Evolutionary conservation across 257 asterid genomes (phyloP).

Genomic region (Forsythia viridissima): DNA sequence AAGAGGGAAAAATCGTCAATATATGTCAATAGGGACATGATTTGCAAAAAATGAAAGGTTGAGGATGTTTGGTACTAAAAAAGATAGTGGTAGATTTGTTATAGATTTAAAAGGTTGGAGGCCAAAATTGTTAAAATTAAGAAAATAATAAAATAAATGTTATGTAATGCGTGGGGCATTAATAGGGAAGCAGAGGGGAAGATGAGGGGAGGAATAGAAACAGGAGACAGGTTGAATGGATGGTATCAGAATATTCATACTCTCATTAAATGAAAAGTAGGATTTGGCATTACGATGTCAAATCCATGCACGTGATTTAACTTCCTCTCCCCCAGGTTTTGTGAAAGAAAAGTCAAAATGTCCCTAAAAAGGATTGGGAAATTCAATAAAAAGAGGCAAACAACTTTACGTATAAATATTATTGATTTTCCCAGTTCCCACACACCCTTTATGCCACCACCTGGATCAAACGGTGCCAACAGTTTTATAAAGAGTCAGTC

Average conservation of each 20-base stretch:
- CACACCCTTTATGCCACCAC: neutral
- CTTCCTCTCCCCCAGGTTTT: neutral
- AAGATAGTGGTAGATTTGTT: no score
- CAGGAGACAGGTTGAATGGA: neutral
- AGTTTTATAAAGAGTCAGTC: neutral
- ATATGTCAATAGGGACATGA: no score
- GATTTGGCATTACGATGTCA: slow-evolving; percentile 29
- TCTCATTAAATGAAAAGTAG: slow-evolving; percentile 21
- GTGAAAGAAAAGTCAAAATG: slow-evolving; percentile 21
- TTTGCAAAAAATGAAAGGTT: no score
- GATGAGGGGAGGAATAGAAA: neutral
- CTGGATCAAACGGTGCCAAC: neutral
- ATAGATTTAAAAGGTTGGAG: no score
- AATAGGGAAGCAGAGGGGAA: neutral
- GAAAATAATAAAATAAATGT: no score
- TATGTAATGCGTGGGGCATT: neutral
- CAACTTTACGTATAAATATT: slow-evolving; percentile 1
- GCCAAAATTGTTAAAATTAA: no score
- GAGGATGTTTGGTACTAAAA: no score
- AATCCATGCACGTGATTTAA: slow-evolving; percentile 39
- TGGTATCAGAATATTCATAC: neutral
- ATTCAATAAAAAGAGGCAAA: slow-evolving; percentile 5
- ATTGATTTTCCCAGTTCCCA: slow-evolving; percentile 1
- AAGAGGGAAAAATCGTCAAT: no score
- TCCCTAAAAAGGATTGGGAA: neutral